Conservation (phyloP, 177 flowering plant species). For the Vitis hybrid region DNA sequence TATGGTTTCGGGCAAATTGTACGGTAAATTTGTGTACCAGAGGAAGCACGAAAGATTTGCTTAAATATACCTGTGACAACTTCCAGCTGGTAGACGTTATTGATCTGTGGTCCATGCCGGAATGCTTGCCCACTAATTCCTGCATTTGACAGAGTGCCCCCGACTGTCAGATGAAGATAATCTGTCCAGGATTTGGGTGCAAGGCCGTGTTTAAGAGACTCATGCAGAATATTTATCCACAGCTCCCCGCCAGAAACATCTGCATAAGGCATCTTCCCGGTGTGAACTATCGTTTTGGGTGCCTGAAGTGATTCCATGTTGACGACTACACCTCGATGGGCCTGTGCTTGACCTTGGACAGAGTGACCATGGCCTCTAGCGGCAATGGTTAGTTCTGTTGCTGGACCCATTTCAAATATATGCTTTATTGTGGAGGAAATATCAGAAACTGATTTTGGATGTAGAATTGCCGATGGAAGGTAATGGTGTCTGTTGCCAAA, state of each 20-base stretch:
- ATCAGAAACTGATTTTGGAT: slow-evolving; percentile 66
- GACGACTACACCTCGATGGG: slow-evolving; percentile 63
- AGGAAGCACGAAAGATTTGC: not conserved
- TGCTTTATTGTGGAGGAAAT: slow-evolving; percentile 56
- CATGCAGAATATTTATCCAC: slow-evolving; percentile 84
- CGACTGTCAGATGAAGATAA: slow-evolving; percentile 89
- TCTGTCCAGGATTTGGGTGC: slow-evolving; percentile 99
- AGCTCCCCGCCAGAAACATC: slow-evolving; percentile 87
- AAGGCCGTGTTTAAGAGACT: slow-evolving; percentile 68
- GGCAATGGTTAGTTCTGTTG: slow-evolving; percentile 64
- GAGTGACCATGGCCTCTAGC: slow-evolving; percentile 96
- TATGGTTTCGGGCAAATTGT: not conserved
- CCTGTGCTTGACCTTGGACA: slow-evolving; percentile 82
- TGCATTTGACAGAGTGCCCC: slow-evolving; percentile 91
- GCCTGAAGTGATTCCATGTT: slow-evolving; percentile 66
- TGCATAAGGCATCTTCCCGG: slow-evolving; percentile 53
- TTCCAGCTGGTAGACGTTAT: slow-evolving; percentile 78
- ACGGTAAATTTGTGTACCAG: not conserved
- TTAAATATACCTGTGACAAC: slow-evolving; percentile 76
- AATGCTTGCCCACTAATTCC: slow-evolving; percentile 97
- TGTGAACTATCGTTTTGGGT: slow-evolving; percentile 42
- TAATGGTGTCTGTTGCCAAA: slow-evolving; percentile 62
- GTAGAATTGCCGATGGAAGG: slow-evolving; percentile 64
- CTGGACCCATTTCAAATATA: slow-evolving; percentile 50
- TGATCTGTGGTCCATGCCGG: slow-evolving; percentile 85